Base-by-base conservation (phyloP, 345 rosid genomes). In the Eucalyptus coolabah region DNA sequence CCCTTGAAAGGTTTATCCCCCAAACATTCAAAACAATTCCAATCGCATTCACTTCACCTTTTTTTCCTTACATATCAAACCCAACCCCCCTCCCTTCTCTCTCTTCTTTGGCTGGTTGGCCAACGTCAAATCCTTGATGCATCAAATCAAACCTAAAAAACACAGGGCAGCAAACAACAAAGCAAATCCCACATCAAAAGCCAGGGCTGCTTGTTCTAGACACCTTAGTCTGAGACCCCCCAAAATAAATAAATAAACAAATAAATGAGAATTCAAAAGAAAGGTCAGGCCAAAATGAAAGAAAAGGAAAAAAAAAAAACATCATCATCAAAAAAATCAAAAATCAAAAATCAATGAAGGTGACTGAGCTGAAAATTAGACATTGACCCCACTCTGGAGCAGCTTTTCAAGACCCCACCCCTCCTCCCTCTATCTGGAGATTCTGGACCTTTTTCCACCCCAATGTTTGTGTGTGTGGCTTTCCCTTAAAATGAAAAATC, bases 21-120 rank as follows among this genome's bases (percentile, higher is more conserved):
- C 91, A 91, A 92, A 92, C 90, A 93, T 92, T 92, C 95, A 95
- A 19, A 92, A 82, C 94, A 94, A 91, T 91, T 90, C 92, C 92
- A 91, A 90, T 93, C 92, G 81, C 90, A 89, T 89, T 88, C 88
- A 72, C 88, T 91, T 90, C 92, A 45, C 92, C 87, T 89, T 87
- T 45, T 60, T 72, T 89, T 50, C 54, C 87, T 90, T 89, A 87
- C 63, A 50, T 40, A 45, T 49, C 89, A 47, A 53, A 53, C 19
- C n/a, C 40, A 44, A 42, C 17, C 49, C 51, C 37, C 50, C 8
- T n/a, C 23, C 15, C 19, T 60, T 86, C 59, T 63, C 77, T 65
- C 77, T 21, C 24, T 21, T 77, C 83, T 77, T 40, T 86, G 88
- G 45, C 88, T 40, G 88, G 89, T 88, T 90, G 92, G 93, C 89